Percentiles rank a stretch among this genome's conserved stretches.
Evolutionary conservation across 169 alveolate genomes (phyloP).

Genomic region (Amoebophrya sp.): DNA sequence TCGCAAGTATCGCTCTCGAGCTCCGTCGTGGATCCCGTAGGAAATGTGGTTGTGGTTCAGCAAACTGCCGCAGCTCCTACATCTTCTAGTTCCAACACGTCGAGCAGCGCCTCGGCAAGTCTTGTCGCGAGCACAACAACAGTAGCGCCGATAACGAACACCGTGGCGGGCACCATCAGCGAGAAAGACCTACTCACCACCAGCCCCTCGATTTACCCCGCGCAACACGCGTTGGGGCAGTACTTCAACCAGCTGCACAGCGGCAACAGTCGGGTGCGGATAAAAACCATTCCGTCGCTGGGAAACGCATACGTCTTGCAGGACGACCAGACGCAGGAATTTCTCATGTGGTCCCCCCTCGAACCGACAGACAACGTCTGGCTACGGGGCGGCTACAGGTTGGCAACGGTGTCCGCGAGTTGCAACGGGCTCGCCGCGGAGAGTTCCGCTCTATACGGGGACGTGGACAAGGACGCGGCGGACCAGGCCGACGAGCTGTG

Average conservation of each 20-base stretch:
- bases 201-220: neutral
- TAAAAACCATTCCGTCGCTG: neutral
- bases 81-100: too few species aligned
- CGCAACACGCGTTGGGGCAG: neutral
- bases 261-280: neutral
- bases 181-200: neutral
- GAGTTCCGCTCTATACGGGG: neutral
- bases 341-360: neutral
- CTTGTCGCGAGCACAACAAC: too few species aligned
- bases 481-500: neutral
- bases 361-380: conserved; percentile 16
- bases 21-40: neutral
- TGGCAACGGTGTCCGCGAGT: neutral
- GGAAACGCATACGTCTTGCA: neutral
- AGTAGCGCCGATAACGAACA: neutral
- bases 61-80: too few species aligned
- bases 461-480: neutral
- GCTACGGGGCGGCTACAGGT: neutral
- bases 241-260: conserved; percentile 16
- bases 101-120: too few species aligned
- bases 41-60: too few species aligned
- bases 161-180: neutral
- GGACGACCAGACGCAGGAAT: neutral
- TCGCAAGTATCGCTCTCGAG: neutral
- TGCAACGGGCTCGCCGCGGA: neutral